Conservation (phyloP, 371 early-diverging fungal species). For the Nematocida sp. region DNA sequence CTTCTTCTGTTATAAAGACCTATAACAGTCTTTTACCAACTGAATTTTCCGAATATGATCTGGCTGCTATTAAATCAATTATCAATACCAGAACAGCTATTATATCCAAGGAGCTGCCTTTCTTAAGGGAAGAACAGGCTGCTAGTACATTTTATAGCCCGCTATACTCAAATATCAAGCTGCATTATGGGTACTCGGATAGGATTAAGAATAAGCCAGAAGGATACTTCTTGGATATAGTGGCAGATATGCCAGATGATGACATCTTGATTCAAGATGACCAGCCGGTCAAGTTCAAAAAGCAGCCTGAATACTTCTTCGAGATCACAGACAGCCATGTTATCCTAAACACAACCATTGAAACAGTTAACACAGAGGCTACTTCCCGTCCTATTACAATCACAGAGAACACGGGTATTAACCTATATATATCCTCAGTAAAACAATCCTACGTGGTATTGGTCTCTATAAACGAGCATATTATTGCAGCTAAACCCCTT, state of each 20-base stretch:
- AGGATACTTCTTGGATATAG: conserved; percentile 16
- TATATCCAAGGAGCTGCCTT: conserved; percentile 24
- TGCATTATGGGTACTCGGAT: background rate
- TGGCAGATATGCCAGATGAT: background rate
- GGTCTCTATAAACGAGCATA: background rate
- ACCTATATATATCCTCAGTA: background rate
- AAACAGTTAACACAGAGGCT: background rate
- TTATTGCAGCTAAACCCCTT: background rate
- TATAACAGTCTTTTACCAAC: conserved; percentile 15
- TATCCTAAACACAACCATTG: background rate
- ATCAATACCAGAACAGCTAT: conserved; percentile 12
- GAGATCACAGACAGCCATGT: background rate
- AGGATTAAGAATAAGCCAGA: too few species aligned
- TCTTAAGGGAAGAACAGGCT: conserved; percentile 27
- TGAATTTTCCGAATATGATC: background rate
- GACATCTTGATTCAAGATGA: background rate
- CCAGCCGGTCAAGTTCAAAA: background rate
- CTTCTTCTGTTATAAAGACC: background rate
- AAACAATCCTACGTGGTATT: background rate
- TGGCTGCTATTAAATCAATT: conserved; percentile 4
- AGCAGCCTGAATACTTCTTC: background rate
- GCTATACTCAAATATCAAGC: background rate
- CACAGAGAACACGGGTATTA: background rate
- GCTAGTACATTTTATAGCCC: background rate
- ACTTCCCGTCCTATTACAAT: background rate